Evolutionary conservation across 257 asterid species (phyloP).

Genomic region (Solanum sitiens): DNA sequence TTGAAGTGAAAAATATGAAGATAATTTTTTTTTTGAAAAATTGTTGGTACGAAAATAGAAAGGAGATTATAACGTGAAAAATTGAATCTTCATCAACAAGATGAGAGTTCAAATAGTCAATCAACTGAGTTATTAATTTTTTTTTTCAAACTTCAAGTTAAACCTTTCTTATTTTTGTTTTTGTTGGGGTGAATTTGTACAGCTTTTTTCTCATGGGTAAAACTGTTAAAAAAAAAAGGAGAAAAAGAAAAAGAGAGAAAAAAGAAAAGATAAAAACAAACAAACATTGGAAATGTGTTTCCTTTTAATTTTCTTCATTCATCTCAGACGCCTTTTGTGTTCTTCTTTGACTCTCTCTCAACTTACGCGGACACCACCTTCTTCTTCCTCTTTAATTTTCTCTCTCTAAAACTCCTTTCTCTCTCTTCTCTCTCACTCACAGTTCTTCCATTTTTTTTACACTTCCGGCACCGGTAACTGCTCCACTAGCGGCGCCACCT

Average conservation of each 20-base stretch:
- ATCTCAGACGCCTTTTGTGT: not conserved
- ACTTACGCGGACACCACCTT: not conserved
- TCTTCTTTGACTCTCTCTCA: not conserved
- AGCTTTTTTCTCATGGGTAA: not conserved
- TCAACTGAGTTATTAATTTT: too few species aligned
- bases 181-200: not conserved
- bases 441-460: not conserved
- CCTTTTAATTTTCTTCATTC: not conserved
- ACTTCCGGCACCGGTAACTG: constrained; percentile 1
- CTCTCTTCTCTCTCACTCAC: not conserved
- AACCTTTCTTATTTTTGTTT: not conserved
- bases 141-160: not conserved
- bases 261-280: not conserved
- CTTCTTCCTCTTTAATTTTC: not conserved
- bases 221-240: not conserved
- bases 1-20: too few species aligned
- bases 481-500: not conserved
- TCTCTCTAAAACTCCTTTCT: not conserved
- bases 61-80: not conserved
- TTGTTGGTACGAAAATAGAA: too few species aligned
- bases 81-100: not conserved
- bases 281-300: not conserved
- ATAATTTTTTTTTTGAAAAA: too few species aligned
- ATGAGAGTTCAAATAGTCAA: too few species aligned
- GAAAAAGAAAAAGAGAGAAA: not conserved